Percentiles rank a stretch among this genome's conserved stretches.
These are phyloP conservation scores for Hypoxylon crocopeplum DNA, from an alignment of 495 filamentous ascomycete species.

Conservation along the genomic window DNA sequence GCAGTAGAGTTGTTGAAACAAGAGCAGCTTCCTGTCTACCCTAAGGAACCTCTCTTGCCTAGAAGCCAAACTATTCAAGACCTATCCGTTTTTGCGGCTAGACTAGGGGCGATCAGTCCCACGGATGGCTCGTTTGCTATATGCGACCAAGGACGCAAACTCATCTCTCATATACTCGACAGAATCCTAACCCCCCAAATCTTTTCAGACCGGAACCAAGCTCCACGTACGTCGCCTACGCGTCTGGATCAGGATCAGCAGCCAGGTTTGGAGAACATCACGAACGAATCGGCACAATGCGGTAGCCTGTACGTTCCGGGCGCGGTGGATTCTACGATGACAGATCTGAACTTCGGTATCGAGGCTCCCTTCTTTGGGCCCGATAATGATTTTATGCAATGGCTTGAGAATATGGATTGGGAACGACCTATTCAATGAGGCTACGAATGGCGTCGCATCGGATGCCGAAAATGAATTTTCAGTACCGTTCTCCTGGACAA, in stretches of 20 bases:
- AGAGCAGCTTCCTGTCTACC: constrained; percentile 50
- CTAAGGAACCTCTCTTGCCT: constrained; percentile 45
- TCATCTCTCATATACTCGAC: constrained; percentile 43
- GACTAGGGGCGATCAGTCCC: constrained; percentile 39
- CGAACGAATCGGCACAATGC: constrained; percentile 11
- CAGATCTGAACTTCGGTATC: constrained; percentile 34
- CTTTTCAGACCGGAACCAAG: constrained; percentile 1
- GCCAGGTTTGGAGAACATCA: constrained; percentile 5
- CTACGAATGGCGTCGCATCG: too few species aligned
- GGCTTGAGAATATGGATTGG: constrained; percentile 45
- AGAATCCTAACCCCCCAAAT: constrained; percentile 43
- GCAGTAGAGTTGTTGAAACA: constrained; percentile 52
- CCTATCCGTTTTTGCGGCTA: constrained; percentile 41
- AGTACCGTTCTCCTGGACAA: too few species aligned
- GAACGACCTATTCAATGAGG: constrained; percentile 29
- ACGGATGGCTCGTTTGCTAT: constrained; percentile 37
- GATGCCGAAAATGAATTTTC: too few species aligned
- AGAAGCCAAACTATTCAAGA: constrained; percentile 45
- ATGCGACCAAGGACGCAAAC: constrained; percentile 43
- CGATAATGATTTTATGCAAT: constrained; percentile 45
- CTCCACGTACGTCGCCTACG: constrained; percentile 4
- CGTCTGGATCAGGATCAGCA: constrained; percentile 14
- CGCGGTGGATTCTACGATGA: constrained; percentile 32
- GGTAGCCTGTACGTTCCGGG: constrained; percentile 17
- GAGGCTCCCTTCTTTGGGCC: constrained; percentile 40